A percentile compares a stretch with the other conserved stretches of the same genome.
Evolutionary conservation across 768 basidiomycete genomes (phyloP).

Genomic region (Scleroderma bovista): DNA sequence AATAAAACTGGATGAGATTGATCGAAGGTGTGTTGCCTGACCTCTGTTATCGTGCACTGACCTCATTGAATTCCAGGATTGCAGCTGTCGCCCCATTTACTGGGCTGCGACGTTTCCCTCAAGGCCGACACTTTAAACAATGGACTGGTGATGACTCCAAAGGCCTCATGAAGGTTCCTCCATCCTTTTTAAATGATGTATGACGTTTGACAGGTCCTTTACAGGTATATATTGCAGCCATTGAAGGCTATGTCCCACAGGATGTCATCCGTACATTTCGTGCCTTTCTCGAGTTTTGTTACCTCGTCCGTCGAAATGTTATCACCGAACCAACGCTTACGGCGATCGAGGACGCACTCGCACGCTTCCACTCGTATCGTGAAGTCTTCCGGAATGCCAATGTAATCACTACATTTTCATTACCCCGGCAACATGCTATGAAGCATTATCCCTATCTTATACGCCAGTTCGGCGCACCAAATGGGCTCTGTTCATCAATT

Average conservation of each 20-base stretch:
- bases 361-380: conserved; percentile 15
- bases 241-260: background rate
- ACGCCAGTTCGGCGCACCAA: conserved; percentile 25
- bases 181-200: too few relatives aligned
- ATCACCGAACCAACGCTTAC: conserved; percentile 17
- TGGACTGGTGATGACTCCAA: background rate
- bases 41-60: too few relatives aligned
- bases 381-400: conserved; percentile 9
- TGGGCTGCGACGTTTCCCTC: too few relatives aligned
- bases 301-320: conserved; percentile 18
- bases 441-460: conserved; percentile 22
- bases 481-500: conserved; percentile 32
- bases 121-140: too few relatives aligned
- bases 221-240: conserved; percentile 2
- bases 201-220: too few relatives aligned
- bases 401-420: conserved; percentile 17
- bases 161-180: conserved; percentile 1
- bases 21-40: background rate
- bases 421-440: conserved; percentile 28
- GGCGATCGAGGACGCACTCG: conserved; percentile 13
- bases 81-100: too few relatives aligned
- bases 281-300: conserved; percentile 18
- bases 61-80: too few relatives aligned
- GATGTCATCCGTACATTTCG: conserved; percentile 2
- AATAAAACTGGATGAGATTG: background rate